Percentiles rank a stretch among this genome's conserved stretches.
Conservation (phyloP, 352 stramenopile species). For the Phytopythium mirpurense region DNA sequence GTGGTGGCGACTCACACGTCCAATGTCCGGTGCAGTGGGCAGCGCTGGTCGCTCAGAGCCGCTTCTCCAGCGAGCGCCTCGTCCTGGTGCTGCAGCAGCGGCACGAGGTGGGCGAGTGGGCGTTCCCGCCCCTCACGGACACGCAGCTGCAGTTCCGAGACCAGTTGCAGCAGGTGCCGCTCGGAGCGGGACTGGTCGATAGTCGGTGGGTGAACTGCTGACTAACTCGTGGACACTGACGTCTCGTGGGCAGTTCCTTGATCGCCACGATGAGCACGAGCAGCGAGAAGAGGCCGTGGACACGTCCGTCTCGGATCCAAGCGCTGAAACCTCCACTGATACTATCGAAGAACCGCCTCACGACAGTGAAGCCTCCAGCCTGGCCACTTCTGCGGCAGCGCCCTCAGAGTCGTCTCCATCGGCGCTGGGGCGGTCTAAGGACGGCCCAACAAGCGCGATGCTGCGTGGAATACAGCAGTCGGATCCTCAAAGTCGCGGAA, state of each 20-base stretch:
- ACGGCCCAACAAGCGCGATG: too few species aligned
- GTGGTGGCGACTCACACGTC: neutral
- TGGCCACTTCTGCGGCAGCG: too few species aligned
- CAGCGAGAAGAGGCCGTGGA: neutral
- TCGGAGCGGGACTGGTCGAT: too few species aligned
- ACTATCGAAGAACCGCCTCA: too few species aligned
- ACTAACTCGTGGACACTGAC: too few species aligned
- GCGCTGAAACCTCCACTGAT: too few species aligned
- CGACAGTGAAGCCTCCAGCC: too few species aligned
- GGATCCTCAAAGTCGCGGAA: too few species aligned
- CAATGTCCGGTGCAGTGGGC: slow-evolving; percentile 24
- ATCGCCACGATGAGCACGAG: neutral
- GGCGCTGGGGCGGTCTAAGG: too few species aligned
- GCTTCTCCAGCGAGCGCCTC: slow-evolving; percentile 22
- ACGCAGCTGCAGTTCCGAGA: slow-evolving; percentile 21
- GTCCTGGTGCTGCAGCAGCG: slow-evolving; percentile 30
- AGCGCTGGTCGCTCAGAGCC: slow-evolving; percentile 42
- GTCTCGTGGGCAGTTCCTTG: neutral
- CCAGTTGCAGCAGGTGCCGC: slow-evolving; percentile 34
- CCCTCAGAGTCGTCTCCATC: too few species aligned
- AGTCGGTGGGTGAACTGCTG: too few species aligned
- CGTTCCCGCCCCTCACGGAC: slow-evolving; percentile 41
- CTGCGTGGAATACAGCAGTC: too few species aligned
- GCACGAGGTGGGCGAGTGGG: slow-evolving; percentile 53
- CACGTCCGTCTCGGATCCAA: neutral